These are phyloP conservation scores for Oryza officinalis DNA, from an alignment of 176 grass and related monocot genomes.

Conservation along the genomic window DNA sequence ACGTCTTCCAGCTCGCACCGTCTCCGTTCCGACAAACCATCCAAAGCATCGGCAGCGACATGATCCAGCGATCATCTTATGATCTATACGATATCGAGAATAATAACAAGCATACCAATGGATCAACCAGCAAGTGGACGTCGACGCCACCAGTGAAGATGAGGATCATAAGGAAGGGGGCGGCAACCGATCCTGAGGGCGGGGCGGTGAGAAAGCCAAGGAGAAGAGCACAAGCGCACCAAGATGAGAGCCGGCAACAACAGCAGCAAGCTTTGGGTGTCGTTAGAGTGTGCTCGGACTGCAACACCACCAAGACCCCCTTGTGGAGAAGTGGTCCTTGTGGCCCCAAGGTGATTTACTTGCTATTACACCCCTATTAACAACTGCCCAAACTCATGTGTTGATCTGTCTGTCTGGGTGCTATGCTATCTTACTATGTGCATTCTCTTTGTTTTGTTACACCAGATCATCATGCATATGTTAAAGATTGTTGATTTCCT, in stretches of 20 bases:
- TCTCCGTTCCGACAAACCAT: constrained; percentile 36
- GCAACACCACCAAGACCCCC: constrained; percentile 94
- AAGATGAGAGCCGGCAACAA: constrained; percentile 43
- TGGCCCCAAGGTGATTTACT: constrained; percentile 78
- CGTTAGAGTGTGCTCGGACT: constrained; percentile 88
- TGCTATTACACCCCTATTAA: neutral
- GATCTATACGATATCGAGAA: constrained; percentile 37
- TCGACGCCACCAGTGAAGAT: constrained; percentile 54
- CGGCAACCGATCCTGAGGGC: constrained; percentile 27
- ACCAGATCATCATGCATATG: neutral
- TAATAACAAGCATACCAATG: neutral
- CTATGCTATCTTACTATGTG: neutral
- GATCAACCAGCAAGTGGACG: constrained; percentile 52
- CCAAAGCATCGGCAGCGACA: constrained; percentile 53
- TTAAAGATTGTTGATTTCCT: neutral
- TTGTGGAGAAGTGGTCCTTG: constrained; percentile 95
- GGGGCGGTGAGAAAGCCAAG: constrained; percentile 54
- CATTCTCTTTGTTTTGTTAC: constrained; percentile 10
- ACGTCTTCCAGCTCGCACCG: constrained; percentile 10
- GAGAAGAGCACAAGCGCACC: constrained; percentile 43
- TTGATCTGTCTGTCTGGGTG: constrained; percentile 17
- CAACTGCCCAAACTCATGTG: neutral
- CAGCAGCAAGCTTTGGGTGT: constrained; percentile 47
- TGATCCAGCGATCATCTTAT: constrained; percentile 48
- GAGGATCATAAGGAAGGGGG: constrained; percentile 65